These are phyloP conservation scores for Oryza officinalis DNA, from an alignment of 176 grass and related monocot genomes.

Conservation along the genomic window DNA sequence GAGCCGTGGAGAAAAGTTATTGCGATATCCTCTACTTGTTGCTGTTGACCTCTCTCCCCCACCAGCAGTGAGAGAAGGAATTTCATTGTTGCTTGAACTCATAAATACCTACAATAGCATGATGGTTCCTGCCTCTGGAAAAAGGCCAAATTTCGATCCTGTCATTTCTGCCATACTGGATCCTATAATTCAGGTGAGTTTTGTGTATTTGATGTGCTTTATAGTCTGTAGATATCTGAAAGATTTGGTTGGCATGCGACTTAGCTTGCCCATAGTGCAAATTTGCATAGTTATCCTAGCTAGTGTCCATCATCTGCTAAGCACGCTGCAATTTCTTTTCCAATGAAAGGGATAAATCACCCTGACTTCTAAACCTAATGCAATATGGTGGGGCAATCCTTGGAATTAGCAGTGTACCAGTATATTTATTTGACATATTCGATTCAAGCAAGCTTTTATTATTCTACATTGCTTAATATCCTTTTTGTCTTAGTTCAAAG, in stretches of 20 bases:
- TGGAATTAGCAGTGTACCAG: neutral
- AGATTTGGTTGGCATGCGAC: neutral
- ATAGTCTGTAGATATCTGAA: slow-evolving; percentile 16
- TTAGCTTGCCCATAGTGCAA: neutral
- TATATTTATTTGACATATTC: slow-evolving; percentile 4
- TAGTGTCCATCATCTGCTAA: neutral
- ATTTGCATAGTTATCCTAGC: neutral
- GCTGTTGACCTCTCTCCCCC: slow-evolving; percentile 86
- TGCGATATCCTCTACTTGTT: slow-evolving; percentile 89
- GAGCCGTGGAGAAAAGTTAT: slow-evolving; percentile 79
- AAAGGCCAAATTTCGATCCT: slow-evolving; percentile 77
- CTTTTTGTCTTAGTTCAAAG: neutral
- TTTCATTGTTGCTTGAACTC: slow-evolving; percentile 89
- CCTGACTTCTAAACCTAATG: neutral
- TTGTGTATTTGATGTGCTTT: slow-evolving; percentile 21
- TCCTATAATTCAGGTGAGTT: slow-evolving; percentile 90
- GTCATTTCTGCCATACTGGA: slow-evolving; percentile 91
- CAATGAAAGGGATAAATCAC: neutral
- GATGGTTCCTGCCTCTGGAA: slow-evolving; percentile 93
- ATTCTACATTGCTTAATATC: slow-evolving; percentile 1
- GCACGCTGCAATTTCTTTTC: neutral
- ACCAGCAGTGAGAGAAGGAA: slow-evolving; percentile 76
- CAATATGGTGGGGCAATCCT: neutral
- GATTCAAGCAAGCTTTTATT: neutral
- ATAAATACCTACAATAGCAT: slow-evolving; percentile 90